Base-by-base conservation (phyloP, 2,329 filamentous ascomycete genomes). In the Tolypocladium ovalisporum region DNA sequence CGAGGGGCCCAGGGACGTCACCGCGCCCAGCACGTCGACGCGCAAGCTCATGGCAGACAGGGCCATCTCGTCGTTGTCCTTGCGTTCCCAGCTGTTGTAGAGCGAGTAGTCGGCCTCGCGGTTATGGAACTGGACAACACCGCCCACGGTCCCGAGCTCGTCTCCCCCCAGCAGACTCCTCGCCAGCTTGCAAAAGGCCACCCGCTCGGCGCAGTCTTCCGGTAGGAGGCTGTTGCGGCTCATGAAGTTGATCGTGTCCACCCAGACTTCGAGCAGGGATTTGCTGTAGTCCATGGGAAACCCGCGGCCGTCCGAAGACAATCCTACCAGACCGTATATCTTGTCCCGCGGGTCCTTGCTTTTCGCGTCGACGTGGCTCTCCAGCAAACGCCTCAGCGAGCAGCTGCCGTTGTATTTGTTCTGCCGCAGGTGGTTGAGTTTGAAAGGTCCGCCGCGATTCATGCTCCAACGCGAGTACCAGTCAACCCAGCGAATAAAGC, bases 211-310 rank as follows among this genome's bases (percentile, higher is more conserved):
- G 24, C 42, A 53, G 44, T 54, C 37, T 9, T 36, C 24, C 7
- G 58, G 56, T 9, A 60, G 56, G 5, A 60, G 54, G 17, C 32
- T 36, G 52, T 56, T 44, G 22, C 59, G 49, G 44, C 58, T 62
- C 59, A 61, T 61, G 55, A 62, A 62, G 27, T 56, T 42, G 52
- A 62, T 54, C 17, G 58, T 61, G 58, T 66, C 65, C 2, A 57
- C 61, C 58, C 64, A 66, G n/a, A 66, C 64, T 8, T 63, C 59
- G 13, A 64, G 35, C 29, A 65, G 53, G 15, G 62, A 62, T 51
- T 64, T 65, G 42, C 56, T 34, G 60, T 66, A 66, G 57, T 66
- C 64, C 55, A 62, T 58, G n/a, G 61, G 59, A 52, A 61, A 61
- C 9, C 58, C 52, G 1, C 57, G 55, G 22, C 57, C 59, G 51